phyloP scores from a whole-genome alignment of 257 asterid species.

The Lithospermum erythrorhizon region DNA sequence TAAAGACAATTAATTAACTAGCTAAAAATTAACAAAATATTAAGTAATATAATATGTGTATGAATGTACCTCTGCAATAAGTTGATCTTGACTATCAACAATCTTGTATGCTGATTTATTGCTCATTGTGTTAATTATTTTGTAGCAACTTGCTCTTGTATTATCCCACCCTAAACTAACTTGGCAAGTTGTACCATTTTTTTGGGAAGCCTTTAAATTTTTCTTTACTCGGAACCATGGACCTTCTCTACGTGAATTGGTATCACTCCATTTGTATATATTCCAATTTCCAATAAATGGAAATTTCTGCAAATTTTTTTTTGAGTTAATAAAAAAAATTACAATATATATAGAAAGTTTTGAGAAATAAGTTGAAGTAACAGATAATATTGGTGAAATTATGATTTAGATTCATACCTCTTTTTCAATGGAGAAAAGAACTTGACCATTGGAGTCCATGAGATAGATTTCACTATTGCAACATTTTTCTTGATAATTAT shows the following conservation, averaged over 20 bases:
- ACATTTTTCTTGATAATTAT: conserved; percentile 37
- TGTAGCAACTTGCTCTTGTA: conserved; percentile 24
- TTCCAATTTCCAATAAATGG: conserved; percentile 38
- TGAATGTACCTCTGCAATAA: conserved; percentile 45
- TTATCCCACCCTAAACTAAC: conserved; percentile 28
- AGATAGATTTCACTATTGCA: conserved; percentile 35
- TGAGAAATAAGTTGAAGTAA: no score
- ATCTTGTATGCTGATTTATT: conserved; percentile 45
- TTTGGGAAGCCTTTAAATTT: conserved; percentile 15
- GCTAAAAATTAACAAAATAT: neutral
- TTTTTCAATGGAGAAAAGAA: conserved; percentile 38
- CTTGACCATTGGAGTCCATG: conserved; percentile 40
- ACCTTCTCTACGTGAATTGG: conserved; percentile 18
- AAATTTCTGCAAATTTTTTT: conserved; percentile 41
- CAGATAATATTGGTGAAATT: no score
- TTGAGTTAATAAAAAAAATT: no score
- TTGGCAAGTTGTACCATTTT: conserved; percentile 22
- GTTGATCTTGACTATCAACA: conserved; percentile 34
- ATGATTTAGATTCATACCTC: conserved; percentile 26
- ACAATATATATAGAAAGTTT: neutral
- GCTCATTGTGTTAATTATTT: conserved; percentile 25
- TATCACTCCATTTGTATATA: conserved; percentile 43
- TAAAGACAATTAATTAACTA: no score
- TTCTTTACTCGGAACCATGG: conserved; percentile 55
- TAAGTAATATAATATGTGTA: neutral